A percentile compares a stretch with the other conserved stretches of the same genome.
Conservation (phyloP, 306 rosid species). For the Cucurbita argyrosperma region DNA sequence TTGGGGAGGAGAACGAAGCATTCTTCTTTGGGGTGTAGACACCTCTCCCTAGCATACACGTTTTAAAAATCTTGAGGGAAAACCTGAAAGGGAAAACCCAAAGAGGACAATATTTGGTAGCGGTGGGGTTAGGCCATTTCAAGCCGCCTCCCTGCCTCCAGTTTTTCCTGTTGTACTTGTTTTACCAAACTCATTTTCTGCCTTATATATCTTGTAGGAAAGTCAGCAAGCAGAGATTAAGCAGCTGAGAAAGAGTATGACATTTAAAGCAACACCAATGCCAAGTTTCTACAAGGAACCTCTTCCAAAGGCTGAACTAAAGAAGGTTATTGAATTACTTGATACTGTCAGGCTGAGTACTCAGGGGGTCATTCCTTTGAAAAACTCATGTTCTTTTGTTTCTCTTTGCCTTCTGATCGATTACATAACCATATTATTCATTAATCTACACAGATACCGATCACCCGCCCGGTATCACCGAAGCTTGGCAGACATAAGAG, state of each 20-base stretch:
- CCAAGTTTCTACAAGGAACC: slow-evolving; percentile 93
- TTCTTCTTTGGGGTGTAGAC: too few relatives aligned
- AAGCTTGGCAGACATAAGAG: slow-evolving; percentile 75
- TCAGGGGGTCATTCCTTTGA: background rate
- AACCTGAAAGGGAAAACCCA: too few relatives aligned
- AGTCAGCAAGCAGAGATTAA: slow-evolving; percentile 78
- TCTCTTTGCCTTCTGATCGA: background rate
- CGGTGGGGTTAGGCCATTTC: too few relatives aligned
- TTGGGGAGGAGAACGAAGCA: too few relatives aligned
- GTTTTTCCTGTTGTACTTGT: background rate
- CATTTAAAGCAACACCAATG: slow-evolving; percentile 87
- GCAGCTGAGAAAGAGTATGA: slow-evolving; percentile 62
- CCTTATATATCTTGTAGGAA: slow-evolving; percentile 37
- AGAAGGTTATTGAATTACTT: slow-evolving; percentile 41
- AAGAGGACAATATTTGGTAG: too few relatives aligned
- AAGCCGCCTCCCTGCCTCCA: background rate
- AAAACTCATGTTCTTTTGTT: background rate
- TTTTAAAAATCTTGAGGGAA: too few relatives aligned
- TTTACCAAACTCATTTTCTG: background rate
- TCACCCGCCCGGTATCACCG: slow-evolving; percentile 82
- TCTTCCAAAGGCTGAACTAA: slow-evolving; percentile 70
- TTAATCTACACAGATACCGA: slow-evolving; percentile 45
- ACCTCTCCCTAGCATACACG: too few relatives aligned
- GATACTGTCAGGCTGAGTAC: background rate
- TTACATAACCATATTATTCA: background rate